Percentiles rank a stretch among this genome's conserved stretches.
Conservation (phyloP, 805 yeast species). For the Hanseniaspora taiwanica region DNA sequence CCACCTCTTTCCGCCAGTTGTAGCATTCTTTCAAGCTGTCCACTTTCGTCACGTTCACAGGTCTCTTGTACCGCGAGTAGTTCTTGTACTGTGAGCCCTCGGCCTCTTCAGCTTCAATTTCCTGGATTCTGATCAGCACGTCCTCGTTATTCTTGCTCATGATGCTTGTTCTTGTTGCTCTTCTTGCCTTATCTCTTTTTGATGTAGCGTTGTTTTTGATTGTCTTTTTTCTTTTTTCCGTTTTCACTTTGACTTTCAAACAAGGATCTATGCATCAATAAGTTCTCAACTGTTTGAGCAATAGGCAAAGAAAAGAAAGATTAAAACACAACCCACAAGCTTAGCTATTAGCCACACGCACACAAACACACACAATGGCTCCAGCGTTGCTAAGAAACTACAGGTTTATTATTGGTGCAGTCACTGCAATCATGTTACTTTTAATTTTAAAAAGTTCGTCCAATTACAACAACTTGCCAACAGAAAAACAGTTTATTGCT, state of each 20-base stretch:
- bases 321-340: background rate
- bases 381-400: constrained; percentile 32
- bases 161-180: constrained; percentile 3
- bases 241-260: too few species aligned
- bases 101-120: constrained; percentile 39
- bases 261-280: too few species aligned
- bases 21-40: constrained; percentile 50
- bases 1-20: constrained; percentile 49
- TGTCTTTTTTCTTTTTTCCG: too few species aligned
- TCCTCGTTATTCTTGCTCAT: constrained; percentile 75
- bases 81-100: constrained; percentile 39
- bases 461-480: constrained; percentile 21
- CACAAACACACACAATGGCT: background rate
- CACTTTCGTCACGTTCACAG: constrained; percentile 43
- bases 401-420: constrained; percentile 38
- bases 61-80: constrained; percentile 43
- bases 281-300: too few species aligned
- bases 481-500: constrained; percentile 2
- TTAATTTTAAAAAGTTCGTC: constrained; percentile 37
- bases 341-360: background rate
- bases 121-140: constrained; percentile 50
- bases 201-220: background rate
- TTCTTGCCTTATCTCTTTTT: background rate
- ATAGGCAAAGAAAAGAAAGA: too few species aligned
- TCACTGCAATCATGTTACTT: constrained; percentile 37